Evolutionary conservation across 495 filamentous ascomycete genomes (phyloP), one percentile per base, ranked within the genome.

Genomic region (Lineolata rhizophorae): DNA sequence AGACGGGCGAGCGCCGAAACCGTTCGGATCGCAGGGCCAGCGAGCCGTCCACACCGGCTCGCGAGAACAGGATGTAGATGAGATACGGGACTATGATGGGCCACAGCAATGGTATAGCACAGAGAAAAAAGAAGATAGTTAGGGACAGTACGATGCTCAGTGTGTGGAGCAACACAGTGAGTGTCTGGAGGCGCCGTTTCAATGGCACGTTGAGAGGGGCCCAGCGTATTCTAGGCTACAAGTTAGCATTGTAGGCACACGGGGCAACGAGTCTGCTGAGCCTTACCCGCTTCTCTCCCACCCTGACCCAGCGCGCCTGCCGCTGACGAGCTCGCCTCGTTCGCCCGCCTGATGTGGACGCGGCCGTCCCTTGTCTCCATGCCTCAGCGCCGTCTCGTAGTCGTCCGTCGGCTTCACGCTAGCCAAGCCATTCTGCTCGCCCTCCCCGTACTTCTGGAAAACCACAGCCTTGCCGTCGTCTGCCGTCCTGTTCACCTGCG

Each of bases 21-120:
- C 76, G 64, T 20, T 73, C 61, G 22, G 70, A 79, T 32, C 87
- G 77, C 30, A 67, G 65, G 18, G 64, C 68, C 17, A 90, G 61
- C 4, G 63, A 62, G 14, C 87, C 87, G 20, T 78, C 73, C 4
- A 65, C 70, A 18, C 68, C 62, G 9, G 76, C 72, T 29, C 67
- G 73, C 12, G 82, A 91, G 43, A 82, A 70, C 18, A 91, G 66
- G 38, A 70, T 58, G 53, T 85, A 79, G 35, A 95, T 57, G 19
- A 93, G 62, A 44, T 95, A 97, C 3, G 83, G 76, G n/a, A 97
- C 51, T 9, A 97, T 54, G 27, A 97, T 43, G 2, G 87, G 87
- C 87, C 87, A 97, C 36, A 72, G 69, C 10, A 97, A 51, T 1
- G 90, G 90, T 37, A 84, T 83, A 27, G 78, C 72, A 53, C 83